Conservation (phyloP, 306 rosid species). For the Inga laurina region DNA sequence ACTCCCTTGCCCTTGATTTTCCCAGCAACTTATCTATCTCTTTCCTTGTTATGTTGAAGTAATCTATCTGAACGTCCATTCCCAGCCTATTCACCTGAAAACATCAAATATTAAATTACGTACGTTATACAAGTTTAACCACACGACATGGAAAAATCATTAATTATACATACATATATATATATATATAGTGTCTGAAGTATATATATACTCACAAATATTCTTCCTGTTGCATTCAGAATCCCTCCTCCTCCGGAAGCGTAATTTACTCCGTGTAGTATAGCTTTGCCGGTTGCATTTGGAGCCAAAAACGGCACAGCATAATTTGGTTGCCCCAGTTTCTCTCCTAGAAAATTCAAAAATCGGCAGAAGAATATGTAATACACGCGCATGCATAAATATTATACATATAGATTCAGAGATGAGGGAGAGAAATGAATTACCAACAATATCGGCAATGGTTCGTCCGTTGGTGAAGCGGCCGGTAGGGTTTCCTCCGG, state of each 20-base stretch:
- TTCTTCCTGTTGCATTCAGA: constrained; percentile 75
- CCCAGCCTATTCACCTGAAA: constrained; percentile 73
- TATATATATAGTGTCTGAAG: too few species aligned
- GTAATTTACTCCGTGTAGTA: constrained; percentile 73
- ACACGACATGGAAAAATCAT: neutral
- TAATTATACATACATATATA: too few species aligned
- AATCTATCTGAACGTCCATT: constrained; percentile 78
- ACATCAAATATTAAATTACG: neutral
- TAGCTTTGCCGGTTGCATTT: constrained; percentile 56
- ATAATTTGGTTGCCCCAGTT: constrained; percentile 57
- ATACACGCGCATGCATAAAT: neutral
- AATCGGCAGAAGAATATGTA: neutral
- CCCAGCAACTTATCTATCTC: constrained; percentile 57
- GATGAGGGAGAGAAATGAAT: neutral
- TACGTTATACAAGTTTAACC: neutral
- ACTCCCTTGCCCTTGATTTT: constrained; percentile 48
- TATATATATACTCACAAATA: constrained; percentile 52
- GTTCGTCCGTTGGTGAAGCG: constrained; percentile 87
- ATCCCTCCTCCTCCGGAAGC: constrained; percentile 93
- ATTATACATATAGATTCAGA: neutral
- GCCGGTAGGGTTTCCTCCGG: constrained; percentile 75
- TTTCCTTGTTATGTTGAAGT: constrained; percentile 64
- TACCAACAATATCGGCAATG: constrained; percentile 78
- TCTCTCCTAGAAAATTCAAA: constrained; percentile 54
- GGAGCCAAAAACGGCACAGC: constrained; percentile 74